Conservation (phyloP, 305 asterid genomes). For the Fraxinus latifolia region DNA sequence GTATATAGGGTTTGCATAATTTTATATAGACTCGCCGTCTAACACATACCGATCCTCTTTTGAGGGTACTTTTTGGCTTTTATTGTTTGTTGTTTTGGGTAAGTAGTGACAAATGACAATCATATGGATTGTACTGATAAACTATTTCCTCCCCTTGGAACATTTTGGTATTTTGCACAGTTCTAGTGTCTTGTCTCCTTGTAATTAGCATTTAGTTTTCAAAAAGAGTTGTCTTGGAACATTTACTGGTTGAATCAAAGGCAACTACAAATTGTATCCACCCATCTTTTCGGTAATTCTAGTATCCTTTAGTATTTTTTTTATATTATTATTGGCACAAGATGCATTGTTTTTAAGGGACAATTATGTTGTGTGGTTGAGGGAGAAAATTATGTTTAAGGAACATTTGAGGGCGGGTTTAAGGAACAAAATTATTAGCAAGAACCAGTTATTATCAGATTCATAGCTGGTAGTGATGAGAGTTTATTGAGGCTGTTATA, state of each 20-base stretch:
- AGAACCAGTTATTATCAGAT: neutral
- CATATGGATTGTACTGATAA: slow-evolving; percentile 13
- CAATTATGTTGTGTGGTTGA: neutral
- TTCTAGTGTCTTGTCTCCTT: slow-evolving; percentile 37
- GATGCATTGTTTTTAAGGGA: neutral
- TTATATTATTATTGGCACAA: too few species aligned
- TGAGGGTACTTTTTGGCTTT: slow-evolving; percentile 35
- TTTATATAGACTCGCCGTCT: neutral
- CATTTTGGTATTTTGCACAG: slow-evolving; percentile 22
- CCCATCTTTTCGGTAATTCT: neutral
- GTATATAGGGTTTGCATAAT: neutral
- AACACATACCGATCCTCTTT: slow-evolving; percentile 29
- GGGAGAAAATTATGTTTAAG: neutral
- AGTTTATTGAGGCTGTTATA: neutral
- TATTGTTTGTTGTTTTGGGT: slow-evolving; percentile 26
- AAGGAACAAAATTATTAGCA: neutral
- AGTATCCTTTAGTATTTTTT: neutral
- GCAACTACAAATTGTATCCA: neutral
- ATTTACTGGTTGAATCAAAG: neutral
- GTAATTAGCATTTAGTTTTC: slow-evolving; percentile 30
- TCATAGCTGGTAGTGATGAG: neutral
- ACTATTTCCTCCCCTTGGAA: slow-evolving; percentile 23
- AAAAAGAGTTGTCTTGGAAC: slow-evolving; percentile 26
- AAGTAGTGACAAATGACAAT: slow-evolving; percentile 24
- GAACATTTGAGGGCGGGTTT: neutral